Base-by-base conservation (phyloP, 2,329 filamentous ascomycete species). In the Alternaria triticimaculans region DNA sequence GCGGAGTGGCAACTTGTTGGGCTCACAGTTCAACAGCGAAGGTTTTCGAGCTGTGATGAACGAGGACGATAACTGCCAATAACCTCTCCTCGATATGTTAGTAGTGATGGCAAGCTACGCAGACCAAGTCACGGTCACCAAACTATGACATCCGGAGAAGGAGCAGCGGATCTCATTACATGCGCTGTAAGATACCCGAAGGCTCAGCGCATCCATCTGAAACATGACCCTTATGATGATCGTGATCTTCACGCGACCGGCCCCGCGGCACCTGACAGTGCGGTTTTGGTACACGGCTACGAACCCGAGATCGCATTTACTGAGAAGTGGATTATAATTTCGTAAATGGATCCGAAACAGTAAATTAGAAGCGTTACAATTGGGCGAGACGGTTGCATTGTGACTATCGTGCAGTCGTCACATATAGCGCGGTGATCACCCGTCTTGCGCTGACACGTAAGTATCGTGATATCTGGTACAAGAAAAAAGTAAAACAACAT, bases 361-460 rank as follows among this genome's bases (percentile, higher is more conserved):
- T 18, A n/a, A 1, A 2, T 5, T 12, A 1, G 49, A 0, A 53
- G 49, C 28, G 20, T 21, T 12, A 12, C 49, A 20, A 41, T 53
- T 53, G 49, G 49, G 10, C 3, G 9, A 21, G 2, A 20, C 21
- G 3, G 0, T 53, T 2, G 3, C 1, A 8, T 25, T 41, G 28
- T 41, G 49, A 53, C 37, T 25, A 41, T 53, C 30, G 14, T 53
- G 49, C 49, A 53, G 49, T 15, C 5, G 2, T 46, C 12, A 41
- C 6, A 33, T 6, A 18, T 53, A 53, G 49, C 49, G 49, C 33
- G 30, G 12, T 37, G 49, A 37, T 18, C 8, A 30, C 9, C 15
- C 28, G 20, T 12, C 20, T 14, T 23, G 49, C 30, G 9, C 21
- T 14, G 49, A 41, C 30, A 53, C 30, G 49, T 53, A 53, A 1